A percentile compares a stretch with the other conserved stretches of the same genome.
phyloP scores from a whole-genome alignment of 73 alveolate species.

The Tetrahymena borealis region DNA sequence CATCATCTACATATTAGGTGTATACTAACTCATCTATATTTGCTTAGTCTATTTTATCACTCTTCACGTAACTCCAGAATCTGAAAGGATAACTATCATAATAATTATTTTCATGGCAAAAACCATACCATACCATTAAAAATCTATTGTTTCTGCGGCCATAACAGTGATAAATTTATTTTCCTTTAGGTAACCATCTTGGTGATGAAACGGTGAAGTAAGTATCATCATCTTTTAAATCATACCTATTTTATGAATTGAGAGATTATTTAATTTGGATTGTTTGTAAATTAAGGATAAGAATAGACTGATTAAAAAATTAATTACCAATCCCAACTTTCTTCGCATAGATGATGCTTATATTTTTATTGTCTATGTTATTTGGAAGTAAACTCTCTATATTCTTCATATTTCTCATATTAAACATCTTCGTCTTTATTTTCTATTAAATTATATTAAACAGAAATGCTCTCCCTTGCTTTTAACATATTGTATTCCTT shows the following conservation, averaged over 20 bases:
- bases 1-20: neutral
- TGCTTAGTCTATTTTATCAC: neutral
- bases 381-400: neutral
- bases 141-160: slow-evolving; percentile 54
- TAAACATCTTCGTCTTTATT: neutral
- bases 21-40: neutral
- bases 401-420: neutral
- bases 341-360: neutral
- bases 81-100: slow-evolving; percentile 48
- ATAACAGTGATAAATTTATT: slow-evolving; percentile 31
- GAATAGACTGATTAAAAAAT: neutral
- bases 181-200: slow-evolving; percentile 3
- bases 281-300: neutral
- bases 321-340: neutral
- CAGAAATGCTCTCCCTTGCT: neutral
- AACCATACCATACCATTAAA: slow-evolving; percentile 56
- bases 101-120: slow-evolving; percentile 47
- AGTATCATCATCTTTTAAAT: slow-evolving; percentile 11
- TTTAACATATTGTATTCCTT: neutral
- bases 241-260: neutral
- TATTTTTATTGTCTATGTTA: neutral
- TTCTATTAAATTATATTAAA: neutral
- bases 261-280: neutral
- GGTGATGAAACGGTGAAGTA: slow-evolving; percentile 15
- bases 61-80: neutral